phyloP scores from a whole-genome alignment of 2,329 filamentous ascomycete species.

The Diplodia sapinea region DNA sequence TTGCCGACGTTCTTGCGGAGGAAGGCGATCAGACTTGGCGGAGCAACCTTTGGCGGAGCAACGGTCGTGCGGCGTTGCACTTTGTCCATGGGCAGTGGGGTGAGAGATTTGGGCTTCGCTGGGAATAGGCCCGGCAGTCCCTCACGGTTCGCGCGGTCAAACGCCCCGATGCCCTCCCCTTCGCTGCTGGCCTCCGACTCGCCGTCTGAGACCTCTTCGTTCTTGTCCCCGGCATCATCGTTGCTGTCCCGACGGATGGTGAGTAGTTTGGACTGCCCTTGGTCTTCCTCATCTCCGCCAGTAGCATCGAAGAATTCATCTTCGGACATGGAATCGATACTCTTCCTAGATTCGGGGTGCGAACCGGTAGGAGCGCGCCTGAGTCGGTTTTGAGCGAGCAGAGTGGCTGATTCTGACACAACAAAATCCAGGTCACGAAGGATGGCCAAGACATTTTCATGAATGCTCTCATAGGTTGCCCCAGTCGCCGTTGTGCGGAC shows the following conservation, averaged over 20 bases:
- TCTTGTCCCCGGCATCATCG: slow-evolving; percentile 62
- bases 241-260: slow-evolving; percentile 76
- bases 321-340: slow-evolving; percentile 79
- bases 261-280: slow-evolving; percentile 66
- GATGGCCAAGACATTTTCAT: slow-evolving; percentile 84
- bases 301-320: slow-evolving; percentile 97
- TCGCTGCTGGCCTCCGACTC: slow-evolving; percentile 71
- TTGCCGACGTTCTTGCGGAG: slow-evolving; percentile 98
- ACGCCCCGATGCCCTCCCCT: slow-evolving; percentile 55
- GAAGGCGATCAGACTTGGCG: slow-evolving; percentile 91
- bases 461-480: slow-evolving; percentile 61
- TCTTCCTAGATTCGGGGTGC: slow-evolving; percentile 59
- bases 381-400: slow-evolving; percentile 80
- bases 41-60: slow-evolving; percentile 73
- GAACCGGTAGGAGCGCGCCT: slow-evolving; percentile 65
- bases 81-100: slow-evolving; percentile 75
- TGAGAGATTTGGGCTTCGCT: slow-evolving; percentile 73
- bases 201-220: slow-evolving; percentile 53
- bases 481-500: slow-evolving; percentile 27
- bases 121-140: slow-evolving; percentile 68
- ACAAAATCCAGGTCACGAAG: slow-evolving; percentile 83
- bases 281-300: slow-evolving; percentile 52
- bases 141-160: slow-evolving; percentile 45
- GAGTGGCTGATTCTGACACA: slow-evolving; percentile 77
- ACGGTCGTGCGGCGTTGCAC: slow-evolving; percentile 74